phyloP scores from a whole-genome alignment of 306 rosid species.

The Herpetospermum pedunculosum region DNA sequence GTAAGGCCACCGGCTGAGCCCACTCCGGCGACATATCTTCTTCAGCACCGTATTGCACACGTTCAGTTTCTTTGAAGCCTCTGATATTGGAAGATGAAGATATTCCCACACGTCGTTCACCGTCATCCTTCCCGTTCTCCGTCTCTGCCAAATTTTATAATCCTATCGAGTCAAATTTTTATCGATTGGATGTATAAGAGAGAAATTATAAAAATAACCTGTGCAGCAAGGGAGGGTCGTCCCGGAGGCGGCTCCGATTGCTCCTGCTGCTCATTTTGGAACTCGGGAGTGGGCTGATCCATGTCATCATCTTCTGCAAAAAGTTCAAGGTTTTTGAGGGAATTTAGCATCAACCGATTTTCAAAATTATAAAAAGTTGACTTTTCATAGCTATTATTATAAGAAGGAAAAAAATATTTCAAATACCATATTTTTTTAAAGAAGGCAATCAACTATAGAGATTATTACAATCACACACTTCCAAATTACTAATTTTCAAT shows the following conservation, averaged over 20 bases:
- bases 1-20: slow-evolving; percentile 56
- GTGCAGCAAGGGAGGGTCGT: neutral
- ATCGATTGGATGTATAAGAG: too few species aligned
- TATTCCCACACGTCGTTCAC: slow-evolving; percentile 27
- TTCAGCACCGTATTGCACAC: slow-evolving; percentile 55
- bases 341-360: neutral
- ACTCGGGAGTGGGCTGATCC: neutral
- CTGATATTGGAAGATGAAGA: slow-evolving; percentile 44
- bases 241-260: neutral
- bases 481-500: too few species aligned
- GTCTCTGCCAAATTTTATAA: slow-evolving; percentile 27
- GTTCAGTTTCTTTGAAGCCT: slow-evolving; percentile 27
- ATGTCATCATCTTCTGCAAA: neutral
- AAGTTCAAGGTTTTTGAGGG: neutral
- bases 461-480: too few species aligned
- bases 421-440: too few species aligned
- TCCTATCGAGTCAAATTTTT: too few species aligned
- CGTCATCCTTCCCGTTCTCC: slow-evolving; percentile 34
- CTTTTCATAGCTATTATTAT: too few species aligned
- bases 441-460: too few species aligned
- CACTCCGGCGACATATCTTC: slow-evolving; percentile 46
- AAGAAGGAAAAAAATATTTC: too few species aligned
- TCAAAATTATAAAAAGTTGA: too few species aligned
- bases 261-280: neutral
- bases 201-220: neutral